Evolutionary conservation across 805 yeast genomes (phyloP).

Genomic region (Saturnispora serradocipensis): DNA sequence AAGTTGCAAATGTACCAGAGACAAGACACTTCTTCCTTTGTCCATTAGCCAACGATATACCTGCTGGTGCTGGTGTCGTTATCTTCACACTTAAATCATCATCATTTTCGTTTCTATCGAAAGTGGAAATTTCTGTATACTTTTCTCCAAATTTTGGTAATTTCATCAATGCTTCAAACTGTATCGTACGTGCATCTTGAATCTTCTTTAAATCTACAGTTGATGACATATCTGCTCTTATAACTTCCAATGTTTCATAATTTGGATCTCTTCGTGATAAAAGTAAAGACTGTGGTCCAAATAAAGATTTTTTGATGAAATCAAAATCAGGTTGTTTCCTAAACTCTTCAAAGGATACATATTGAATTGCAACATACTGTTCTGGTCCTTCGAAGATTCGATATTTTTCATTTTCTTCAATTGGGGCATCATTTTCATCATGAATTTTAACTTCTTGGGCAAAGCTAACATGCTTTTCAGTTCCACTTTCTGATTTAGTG

Average conservation of each 20-base stretch:
- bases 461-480: not conserved
- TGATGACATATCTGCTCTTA: slow-evolving; percentile 22
- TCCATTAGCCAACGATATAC: slow-evolving; percentile 63
- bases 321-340: slow-evolving; percentile 21
- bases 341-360: slow-evolving; percentile 45
- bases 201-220: slow-evolving; percentile 21
- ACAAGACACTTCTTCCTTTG: slow-evolving; percentile 60
- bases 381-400: slow-evolving; percentile 55
- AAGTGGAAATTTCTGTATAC: slow-evolving; percentile 32
- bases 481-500: slow-evolving; percentile 1
- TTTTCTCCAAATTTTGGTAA: slow-evolving; percentile 59
- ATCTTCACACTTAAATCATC: slow-evolving; percentile 39
- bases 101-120: slow-evolving; percentile 36
- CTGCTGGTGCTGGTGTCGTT: slow-evolving; percentile 65
- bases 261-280: slow-evolving; percentile 46
- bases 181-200: slow-evolving; percentile 20
- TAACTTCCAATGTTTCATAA: slow-evolving; percentile 33
- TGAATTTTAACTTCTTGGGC: slow-evolving; percentile 14
- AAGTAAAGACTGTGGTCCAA: slow-evolving; percentile 51
- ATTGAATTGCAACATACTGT: slow-evolving; percentile 49
- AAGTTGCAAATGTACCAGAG: slow-evolving; percentile 70
- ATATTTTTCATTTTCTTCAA: not conserved
- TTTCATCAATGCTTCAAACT: slow-evolving; percentile 34
- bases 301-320: slow-evolving; percentile 33
- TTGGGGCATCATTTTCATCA: slow-evolving; percentile 7